Percentiles rank a stretch among this genome's conserved stretches.
Evolutionary conservation across 768 basidiomycete species (phyloP).

Genomic region (Suillus hirtellus): DNA sequence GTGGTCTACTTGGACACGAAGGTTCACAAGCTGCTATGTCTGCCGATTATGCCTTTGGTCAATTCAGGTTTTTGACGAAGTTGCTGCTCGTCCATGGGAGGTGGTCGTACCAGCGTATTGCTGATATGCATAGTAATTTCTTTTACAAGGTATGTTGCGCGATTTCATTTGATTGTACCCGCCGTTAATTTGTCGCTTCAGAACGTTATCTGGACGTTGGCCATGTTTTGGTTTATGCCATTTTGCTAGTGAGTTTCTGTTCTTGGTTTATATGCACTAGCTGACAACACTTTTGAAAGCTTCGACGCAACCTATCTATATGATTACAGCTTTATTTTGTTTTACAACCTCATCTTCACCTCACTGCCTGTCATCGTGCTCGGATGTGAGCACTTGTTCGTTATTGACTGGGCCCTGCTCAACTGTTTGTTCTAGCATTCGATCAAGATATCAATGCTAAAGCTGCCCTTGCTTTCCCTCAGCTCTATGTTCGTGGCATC

Average conservation of each 20-base stretch:
- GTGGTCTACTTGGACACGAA: constrained; percentile 90
- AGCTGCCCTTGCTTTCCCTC: constrained; percentile 89
- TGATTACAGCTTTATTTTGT: constrained; percentile 89
- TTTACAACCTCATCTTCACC: constrained; percentile 92
- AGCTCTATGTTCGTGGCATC: constrained; percentile 94
- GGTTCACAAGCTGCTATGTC: constrained; percentile 99
- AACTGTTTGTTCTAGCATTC: constrained; percentile 51
- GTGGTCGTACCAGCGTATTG: constrained; percentile 95
- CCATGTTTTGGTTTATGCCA: constrained; percentile 92
- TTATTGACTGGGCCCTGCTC: background rate
- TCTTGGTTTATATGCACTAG: constrained; percentile 10
- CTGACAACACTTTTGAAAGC: constrained; percentile 41
- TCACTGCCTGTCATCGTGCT: constrained; percentile 89
- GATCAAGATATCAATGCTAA: constrained; percentile 94
- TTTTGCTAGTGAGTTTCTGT: constrained; percentile 68
- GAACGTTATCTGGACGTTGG: constrained; percentile 93
- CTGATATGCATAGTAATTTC: constrained; percentile 97
- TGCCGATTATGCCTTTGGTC: constrained; percentile 97
- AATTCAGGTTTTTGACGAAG: constrained; percentile 92
- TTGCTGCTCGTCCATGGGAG: constrained; percentile 91
- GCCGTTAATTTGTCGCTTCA: constrained; percentile 30
- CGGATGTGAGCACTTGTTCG: constrained; percentile 58
- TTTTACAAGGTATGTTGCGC: constrained; percentile 83
- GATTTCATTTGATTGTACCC: background rate
- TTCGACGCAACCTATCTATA: constrained; percentile 96